phyloP scores from a whole-genome alignment of 805 yeast genomes.

The Cephaloascus albidus region DNA sequence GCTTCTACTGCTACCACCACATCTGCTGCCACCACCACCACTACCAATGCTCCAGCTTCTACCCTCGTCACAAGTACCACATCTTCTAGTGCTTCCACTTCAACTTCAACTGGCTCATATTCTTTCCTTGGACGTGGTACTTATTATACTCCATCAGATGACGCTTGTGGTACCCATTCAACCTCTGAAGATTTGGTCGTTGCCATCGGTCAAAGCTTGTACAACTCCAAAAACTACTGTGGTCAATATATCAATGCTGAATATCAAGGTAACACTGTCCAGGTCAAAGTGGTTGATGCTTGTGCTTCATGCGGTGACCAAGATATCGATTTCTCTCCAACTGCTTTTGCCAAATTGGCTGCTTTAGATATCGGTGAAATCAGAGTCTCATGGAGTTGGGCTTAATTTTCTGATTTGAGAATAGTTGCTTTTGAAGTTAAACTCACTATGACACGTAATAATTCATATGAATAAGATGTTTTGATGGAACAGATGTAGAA shows the following conservation, averaged over 20 bases:
- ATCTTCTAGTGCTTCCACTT: constrained; percentile 9
- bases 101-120: constrained; percentile 7
- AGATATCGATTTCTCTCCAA: constrained; percentile 31
- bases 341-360: constrained; percentile 27
- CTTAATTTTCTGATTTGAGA: constrained; percentile 2
- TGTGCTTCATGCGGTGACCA: constrained; percentile 24
- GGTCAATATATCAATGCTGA: constrained; percentile 26
- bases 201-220: constrained; percentile 38
- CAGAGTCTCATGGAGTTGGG: constrained; percentile 36
- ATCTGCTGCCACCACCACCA: background rate
- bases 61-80: constrained; percentile 39
- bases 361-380: constrained; percentile 34
- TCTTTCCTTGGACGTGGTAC: constrained; percentile 36
- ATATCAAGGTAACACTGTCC: constrained; percentile 27
- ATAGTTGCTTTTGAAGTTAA: too few species aligned
- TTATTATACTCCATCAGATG: constrained; percentile 34
- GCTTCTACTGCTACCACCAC: background rate
- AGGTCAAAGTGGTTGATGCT: constrained; percentile 28
- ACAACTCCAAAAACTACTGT: constrained; percentile 36
- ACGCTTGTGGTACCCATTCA: constrained; percentile 46
- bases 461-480: too few species aligned
- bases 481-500: too few species aligned
- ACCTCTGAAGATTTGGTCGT: constrained; percentile 39
- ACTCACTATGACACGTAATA: too few species aligned
- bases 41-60: background rate